Evolutionary conservation across 768 basidiomycete genomes (phyloP), one percentile per base, ranked within the genome.

Genomic region (Boletus insuetus): DNA sequence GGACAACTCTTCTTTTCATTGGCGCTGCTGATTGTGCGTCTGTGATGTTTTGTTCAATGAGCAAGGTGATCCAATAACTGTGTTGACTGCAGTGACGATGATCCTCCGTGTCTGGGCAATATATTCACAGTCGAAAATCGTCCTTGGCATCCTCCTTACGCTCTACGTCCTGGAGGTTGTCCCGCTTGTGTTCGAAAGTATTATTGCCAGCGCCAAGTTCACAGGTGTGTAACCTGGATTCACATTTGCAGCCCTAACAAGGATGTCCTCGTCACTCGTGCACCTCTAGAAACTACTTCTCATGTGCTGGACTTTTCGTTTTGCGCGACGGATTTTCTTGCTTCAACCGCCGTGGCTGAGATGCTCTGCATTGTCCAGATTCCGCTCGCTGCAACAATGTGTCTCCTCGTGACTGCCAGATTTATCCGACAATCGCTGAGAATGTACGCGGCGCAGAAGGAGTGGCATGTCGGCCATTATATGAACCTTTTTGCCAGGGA

Each of bases 71-170:
- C 9, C 38, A 8, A 29, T n/a, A 20, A 49, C 12, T 6, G 7
- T 6, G 16, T 10, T 31, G 10, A 48, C 7, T 24, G 9, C 14
- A 55, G 58, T 60, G 46, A 47, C 32, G 20, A 59, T 59, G 58
- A 60, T 60, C 24, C 51, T 59, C 16, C 58, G 51, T 26, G 41
- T 59, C 7, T 59, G 58, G 40, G 58, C 46, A 39, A 13, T 58
- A 40, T 59, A 59, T 26, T 3, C 12, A 8, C 58, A 12, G 12
- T 59, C 58, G 8, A 60, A 32, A 26, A 19, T 54, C 6, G 34
- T 59, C 6, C 43, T 59, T 16, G 26, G 52, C 2, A 17, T 34
- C 22, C 58, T 60, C 34, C 46, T 60, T 12, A 4, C 39, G 6
- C 32, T 53, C 22, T 60, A 49, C 24, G 3, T 17, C 4, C 6